A percentile compares a stretch with the other conserved stretches of the same genome.
Evolutionary conservation across 1,139 yeast genomes (phyloP).

Genomic region (Geotrichum candidum): DNA sequence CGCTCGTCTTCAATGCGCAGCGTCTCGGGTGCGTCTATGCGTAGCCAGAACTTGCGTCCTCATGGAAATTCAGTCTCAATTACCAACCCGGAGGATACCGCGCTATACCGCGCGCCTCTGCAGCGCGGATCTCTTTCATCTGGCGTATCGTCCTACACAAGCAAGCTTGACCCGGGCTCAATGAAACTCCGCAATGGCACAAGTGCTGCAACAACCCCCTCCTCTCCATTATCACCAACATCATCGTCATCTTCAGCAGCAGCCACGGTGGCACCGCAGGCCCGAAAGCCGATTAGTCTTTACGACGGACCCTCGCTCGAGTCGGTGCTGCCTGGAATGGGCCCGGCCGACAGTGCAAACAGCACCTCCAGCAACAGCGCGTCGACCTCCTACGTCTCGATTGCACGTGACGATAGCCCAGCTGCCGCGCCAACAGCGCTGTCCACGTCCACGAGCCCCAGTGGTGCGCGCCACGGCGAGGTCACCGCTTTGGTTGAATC

Average conservation of each 20-base stretch:
- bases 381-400: background rate
- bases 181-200: constrained; percentile 2
- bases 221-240: background rate
- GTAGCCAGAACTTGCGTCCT: background rate
- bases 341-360: background rate
- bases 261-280: background rate
- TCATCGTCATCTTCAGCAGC: background rate
- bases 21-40: background rate
- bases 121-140: background rate
- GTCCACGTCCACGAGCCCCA: background rate
- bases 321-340: background rate
- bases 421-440: background rate
- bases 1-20: background rate
- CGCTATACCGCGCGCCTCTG: background rate
- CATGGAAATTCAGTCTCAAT: background rate
- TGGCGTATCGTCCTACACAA: background rate
- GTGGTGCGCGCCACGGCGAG: constrained; percentile 10
- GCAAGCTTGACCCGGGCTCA: constrained; percentile 4
- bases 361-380: background rate
- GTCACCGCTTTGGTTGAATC: background rate
- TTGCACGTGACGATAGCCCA: background rate
- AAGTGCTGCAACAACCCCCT: too few species aligned
- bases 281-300: background rate
- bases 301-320: background rate
- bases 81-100: background rate